phyloP scores from a whole-genome alignment of 1,284 basidiomycete species.

The Limonomyces culmigenus region DNA sequence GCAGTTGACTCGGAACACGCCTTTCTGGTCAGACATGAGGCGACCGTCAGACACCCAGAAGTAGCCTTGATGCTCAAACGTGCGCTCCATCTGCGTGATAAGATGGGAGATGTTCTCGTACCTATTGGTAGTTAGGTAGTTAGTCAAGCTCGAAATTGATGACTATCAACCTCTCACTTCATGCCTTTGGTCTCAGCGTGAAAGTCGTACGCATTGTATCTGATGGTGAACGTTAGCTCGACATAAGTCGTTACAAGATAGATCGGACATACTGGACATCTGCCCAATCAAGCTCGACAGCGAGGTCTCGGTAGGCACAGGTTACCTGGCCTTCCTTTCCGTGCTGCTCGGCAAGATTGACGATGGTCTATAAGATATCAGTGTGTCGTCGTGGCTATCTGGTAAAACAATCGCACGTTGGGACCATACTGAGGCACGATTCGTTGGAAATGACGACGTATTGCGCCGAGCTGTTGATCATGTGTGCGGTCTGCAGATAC shows the following conservation, averaged over 20 bases:
- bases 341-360: conserved; percentile 83
- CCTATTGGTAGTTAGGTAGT: conserved; percentile 22
- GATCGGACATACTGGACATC: conserved; percentile 39
- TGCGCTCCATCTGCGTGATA: conserved; percentile 48
- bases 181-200: conserved; percentile 83
- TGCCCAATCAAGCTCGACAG: conserved; percentile 38
- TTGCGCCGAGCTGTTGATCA: conserved; percentile 53
- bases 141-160: not conserved
- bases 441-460: conserved; percentile 62
- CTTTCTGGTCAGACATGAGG: conserved; percentile 67
- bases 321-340: conserved; percentile 81
- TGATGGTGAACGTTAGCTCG: conserved; percentile 4
- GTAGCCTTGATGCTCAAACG: conserved; percentile 73
- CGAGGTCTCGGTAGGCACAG: conserved; percentile 58
- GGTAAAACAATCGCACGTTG: conserved; percentile 28
- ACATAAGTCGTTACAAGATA: not conserved
- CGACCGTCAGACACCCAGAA: conserved; percentile 69
- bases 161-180: conserved; percentile 39
- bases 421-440: conserved; percentile 61
- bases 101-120: conserved; percentile 84
- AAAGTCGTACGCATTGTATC: conserved; percentile 74
- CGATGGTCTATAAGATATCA: conserved; percentile 34
- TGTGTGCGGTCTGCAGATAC: conserved; percentile 59
- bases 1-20: conserved; percentile 79
- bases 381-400: conserved; percentile 3